A percentile compares a stretch with the other conserved stretches of the same genome.
phyloP scores from a whole-genome alignment of 306 rosid species.

The Abrus precatorius region DNA sequence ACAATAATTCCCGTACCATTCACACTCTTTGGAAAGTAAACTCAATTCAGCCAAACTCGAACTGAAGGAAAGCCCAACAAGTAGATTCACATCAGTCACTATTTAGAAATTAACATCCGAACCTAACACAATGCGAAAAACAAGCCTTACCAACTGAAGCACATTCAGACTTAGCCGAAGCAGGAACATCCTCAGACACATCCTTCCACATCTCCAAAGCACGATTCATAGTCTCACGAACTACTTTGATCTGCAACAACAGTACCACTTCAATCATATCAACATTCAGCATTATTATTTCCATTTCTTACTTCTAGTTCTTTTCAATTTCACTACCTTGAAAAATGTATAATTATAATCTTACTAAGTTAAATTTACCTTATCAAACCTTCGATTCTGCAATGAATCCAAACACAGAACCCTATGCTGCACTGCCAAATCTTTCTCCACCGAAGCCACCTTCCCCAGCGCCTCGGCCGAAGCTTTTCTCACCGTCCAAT shows the following conservation, averaged over 20 bases:
- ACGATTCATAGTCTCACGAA: conserved; percentile 87
- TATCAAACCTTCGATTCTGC: conserved; percentile 91
- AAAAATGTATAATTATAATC: conserved; percentile 2
- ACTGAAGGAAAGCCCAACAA: conserved; percentile 3
- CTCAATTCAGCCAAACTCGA: conserved; percentile 31
- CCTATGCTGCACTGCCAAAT: conserved; percentile 68
- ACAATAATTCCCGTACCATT: conserved; percentile 4
- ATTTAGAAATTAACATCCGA: conserved; percentile 20
- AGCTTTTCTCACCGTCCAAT: conserved; percentile 95
- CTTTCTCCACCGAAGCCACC: conserved; percentile 73
- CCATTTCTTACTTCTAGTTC: neutral
- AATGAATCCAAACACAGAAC: conserved; percentile 72
- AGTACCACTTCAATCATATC: conserved; percentile 24
- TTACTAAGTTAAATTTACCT: conserved; percentile 57
- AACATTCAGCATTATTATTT: neutral
- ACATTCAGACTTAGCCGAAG: conserved; percentile 61
- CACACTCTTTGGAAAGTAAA: neutral
- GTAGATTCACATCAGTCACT: conserved; percentile 30
- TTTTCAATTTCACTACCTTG: conserved; percentile 24
- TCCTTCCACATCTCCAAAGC: conserved; percentile 86
- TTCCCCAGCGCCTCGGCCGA: conserved; percentile 85
- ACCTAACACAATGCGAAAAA: neutral
- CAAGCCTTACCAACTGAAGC: conserved; percentile 64
- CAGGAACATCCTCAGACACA: conserved; percentile 54
- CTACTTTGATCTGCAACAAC: conserved; percentile 82